Base-by-base conservation (phyloP, 2,329 filamentous ascomycete species). In the Rhytidhysteron rufulum region DNA sequence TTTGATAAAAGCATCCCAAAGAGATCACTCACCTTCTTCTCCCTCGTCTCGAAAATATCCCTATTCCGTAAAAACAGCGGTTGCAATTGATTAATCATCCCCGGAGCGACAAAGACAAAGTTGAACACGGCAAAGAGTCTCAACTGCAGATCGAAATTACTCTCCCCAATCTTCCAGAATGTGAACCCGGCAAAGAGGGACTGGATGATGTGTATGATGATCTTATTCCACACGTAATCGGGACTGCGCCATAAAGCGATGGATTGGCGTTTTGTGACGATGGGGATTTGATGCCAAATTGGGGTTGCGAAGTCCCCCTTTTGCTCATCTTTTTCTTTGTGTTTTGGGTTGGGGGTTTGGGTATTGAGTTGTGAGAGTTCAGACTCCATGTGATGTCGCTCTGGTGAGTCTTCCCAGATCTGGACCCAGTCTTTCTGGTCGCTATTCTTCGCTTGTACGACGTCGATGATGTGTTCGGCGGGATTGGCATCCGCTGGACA, bases 391-490 rank as follows among this genome's bases (percentile, higher is more conserved):
- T 53, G 48, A 1, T 51, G 42, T 21, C 60, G 53, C 37, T 63
- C 59, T 0, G 59, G 57, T 1, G 59, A 65, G 8, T 57, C 51
- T 1, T 65, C 49, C 66, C 66, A 68, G 9, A 66, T 51, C 32
- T 66, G 42, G 40, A 59, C 56, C 67, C 61, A 67, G 43, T 68
- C 60, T 37, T 50, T 49, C 1, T 53, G 55, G 42, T 58, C 22
- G 2, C 40, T 44, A 8, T 41, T 40, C 15, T 21, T 33, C n/a
- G 62, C 61, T 18, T 59, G 37, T 3, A 89, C 83, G 4, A 84
- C 85, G 55, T 90, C 86, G 15, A 91, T 79, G 85, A 91, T 89
- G 62, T 85, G 88, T 69, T 91, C 84, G 0, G 76, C 74, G 5
- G 72, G 65, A 47, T 78, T 78, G 13, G 70, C 70, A 32, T 69